Evolutionary conservation across 768 basidiomycete species (phyloP).

Genomic region (Boletus patriciae): DNA sequence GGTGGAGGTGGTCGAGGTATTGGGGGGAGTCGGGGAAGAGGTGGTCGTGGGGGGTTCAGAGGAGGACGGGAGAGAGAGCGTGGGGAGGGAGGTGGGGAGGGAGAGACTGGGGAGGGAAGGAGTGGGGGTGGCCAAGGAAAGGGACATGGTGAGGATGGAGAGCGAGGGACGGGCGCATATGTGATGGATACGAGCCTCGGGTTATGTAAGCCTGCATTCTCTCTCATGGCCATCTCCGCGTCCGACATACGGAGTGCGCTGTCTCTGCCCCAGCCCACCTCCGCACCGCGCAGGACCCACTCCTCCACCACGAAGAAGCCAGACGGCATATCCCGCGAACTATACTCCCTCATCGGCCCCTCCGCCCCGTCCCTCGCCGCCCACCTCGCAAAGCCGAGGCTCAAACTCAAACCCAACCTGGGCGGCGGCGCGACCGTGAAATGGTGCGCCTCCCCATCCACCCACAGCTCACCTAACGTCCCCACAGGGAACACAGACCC

Average conservation of each 20-base stretch:
- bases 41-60: no score
- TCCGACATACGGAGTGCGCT: slow-evolving; percentile 86
- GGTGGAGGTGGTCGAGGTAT: neutral
- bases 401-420: slow-evolving; percentile 84
- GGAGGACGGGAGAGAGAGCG: no score
- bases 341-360: slow-evolving; percentile 94
- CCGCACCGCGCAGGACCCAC: slow-evolving; percentile 45
- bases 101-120: neutral
- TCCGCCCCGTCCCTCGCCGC: slow-evolving; percentile 83
- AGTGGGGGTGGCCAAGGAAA: neutral
- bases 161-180: no score
- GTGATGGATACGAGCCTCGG: no score
- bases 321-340: slow-evolving; percentile 89
- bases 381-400: slow-evolving; percentile 74
- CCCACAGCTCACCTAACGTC: neutral
- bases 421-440: slow-evolving; percentile 61
- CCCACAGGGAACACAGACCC: slow-evolving; percentile 66
- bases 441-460: slow-evolving; percentile 51
- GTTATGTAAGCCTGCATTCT: neutral
- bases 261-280: slow-evolving; percentile 46
- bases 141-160: neutral
- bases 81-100: neutral
- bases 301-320: slow-evolving; percentile 58
- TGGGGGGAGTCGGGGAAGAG: neutral
- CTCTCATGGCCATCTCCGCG: slow-evolving; percentile 63